Evolutionary conservation across 441 rosid species (phyloP).

Genomic region (Pelargonium citronellum): DNA sequence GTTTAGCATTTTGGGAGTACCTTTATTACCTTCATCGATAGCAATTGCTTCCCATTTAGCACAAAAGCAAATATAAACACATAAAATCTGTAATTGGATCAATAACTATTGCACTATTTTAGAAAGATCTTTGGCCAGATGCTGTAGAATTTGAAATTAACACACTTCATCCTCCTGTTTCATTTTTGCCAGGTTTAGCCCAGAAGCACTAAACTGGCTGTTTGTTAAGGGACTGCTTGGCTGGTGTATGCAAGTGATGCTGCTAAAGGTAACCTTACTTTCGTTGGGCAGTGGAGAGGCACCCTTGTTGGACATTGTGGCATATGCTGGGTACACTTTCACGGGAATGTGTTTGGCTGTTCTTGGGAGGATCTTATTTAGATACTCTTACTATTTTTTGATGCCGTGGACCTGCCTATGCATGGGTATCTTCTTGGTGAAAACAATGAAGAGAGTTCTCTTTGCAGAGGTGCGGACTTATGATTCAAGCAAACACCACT

Average conservation of each 20-base stretch:
- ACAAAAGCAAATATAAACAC: too few species aligned
- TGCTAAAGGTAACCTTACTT: constrained; percentile 70
- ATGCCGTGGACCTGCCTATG: constrained; percentile 79
- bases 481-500: constrained; percentile 79
- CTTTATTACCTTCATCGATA: too few species aligned
- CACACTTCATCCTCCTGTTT: neutral
- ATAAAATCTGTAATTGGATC: too few species aligned
- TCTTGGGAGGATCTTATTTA: constrained; percentile 53
- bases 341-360: constrained; percentile 60
- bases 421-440: constrained; percentile 75
- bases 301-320: constrained; percentile 79
- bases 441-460: constrained; percentile 86
- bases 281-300: constrained; percentile 82
- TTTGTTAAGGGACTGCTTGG: constrained; percentile 80
- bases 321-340: constrained; percentile 81
- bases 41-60: too few species aligned
- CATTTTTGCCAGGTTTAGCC: constrained; percentile 55
- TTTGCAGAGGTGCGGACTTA: constrained; percentile 70
- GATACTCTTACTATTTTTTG: constrained; percentile 64
- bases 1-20: neutral
- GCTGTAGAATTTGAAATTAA: neutral
- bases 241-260: constrained; percentile 73
- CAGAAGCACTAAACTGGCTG: constrained; percentile 80
- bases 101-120: too few species aligned
- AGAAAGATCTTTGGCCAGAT: neutral